phyloP scores from a whole-genome alignment of 1,139 yeast genomes.

The Lodderomyces orthopsilosis region DNA sequence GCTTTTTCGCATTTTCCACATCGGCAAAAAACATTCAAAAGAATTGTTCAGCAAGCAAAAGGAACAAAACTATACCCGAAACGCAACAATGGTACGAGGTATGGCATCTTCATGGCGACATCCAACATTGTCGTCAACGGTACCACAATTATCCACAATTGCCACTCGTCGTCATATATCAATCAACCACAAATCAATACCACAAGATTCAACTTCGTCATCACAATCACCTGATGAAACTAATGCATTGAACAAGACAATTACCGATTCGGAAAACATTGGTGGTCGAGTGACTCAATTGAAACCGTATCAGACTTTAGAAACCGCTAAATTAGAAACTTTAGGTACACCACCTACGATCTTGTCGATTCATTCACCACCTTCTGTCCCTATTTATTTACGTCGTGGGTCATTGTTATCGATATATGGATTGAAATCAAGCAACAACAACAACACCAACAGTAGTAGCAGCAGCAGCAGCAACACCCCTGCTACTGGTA shows the following conservation, averaged over 20 bases:
- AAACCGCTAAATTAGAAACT: slow-evolving; percentile 30
- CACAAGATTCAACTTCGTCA: neutral
- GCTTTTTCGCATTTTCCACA: neutral
- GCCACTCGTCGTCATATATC: neutral
- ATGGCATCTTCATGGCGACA: neutral
- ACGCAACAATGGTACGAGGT: neutral
- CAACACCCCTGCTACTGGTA: too few relatives aligned
- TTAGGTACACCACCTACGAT: slow-evolving; percentile 47
- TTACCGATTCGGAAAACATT: slow-evolving; percentile 19
- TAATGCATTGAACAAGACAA: slow-evolving; percentile 12
- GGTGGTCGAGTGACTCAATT: slow-evolving; percentile 19
- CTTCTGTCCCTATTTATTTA: slow-evolving; percentile 53
- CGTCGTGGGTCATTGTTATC: slow-evolving; percentile 50
- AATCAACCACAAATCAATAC: neutral
- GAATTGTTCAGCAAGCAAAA: too few relatives aligned
- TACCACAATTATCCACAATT: neutral
- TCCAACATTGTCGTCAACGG: neutral
- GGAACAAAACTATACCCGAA: too few relatives aligned
- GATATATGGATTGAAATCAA: slow-evolving; percentile 31
- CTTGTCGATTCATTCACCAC: slow-evolving; percentile 47
- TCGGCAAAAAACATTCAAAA: too few relatives aligned
- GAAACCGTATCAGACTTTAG: slow-evolving; percentile 17
- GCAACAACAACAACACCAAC: neutral
- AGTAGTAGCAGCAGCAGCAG: too few relatives aligned
- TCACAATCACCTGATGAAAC: neutral